These are phyloP conservation scores for Chlorella ohadii DNA, from an alignment of 139 green algal species.

Conservation along the genomic window DNA sequence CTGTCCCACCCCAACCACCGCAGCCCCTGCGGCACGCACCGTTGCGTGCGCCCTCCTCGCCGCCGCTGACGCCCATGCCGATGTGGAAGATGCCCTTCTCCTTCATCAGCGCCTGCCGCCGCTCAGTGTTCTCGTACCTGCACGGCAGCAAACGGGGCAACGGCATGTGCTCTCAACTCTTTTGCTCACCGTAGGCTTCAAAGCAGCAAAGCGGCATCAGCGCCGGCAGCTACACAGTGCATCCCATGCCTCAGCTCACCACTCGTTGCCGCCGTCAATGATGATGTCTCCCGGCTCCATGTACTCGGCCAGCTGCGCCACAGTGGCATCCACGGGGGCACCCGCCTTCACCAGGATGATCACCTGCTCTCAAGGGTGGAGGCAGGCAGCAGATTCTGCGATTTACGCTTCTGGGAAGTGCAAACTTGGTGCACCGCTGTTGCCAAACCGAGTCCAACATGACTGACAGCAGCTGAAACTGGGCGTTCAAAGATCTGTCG, in stretches of 20 bases:
- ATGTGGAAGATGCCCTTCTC: conserved; percentile 94
- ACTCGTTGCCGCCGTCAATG: conserved; percentile 98
- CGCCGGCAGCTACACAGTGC: neutral
- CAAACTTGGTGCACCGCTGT: too few species aligned
- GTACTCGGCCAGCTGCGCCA: conserved; percentile 84
- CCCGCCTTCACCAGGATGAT: conserved; percentile 99
- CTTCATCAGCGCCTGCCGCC: conserved; percentile 73
- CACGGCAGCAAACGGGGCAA: neutral
- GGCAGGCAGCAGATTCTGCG: neutral
- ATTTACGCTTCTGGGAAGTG: too few species aligned
- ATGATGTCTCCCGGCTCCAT: conserved; percentile 98
- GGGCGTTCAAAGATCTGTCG: too few species aligned
- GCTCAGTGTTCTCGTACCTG: conserved; percentile 98
- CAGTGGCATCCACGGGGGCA: conserved; percentile 94
- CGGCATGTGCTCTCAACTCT: neutral
- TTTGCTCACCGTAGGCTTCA: too few species aligned
- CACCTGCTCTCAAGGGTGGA: conserved; percentile 71
- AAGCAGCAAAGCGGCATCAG: neutral
- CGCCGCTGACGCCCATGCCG: conserved; percentile 98
- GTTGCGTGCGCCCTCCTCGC: conserved; percentile 96
- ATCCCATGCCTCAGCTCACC: too few species aligned
- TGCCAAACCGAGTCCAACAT: too few species aligned
- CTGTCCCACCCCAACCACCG: too few species aligned
- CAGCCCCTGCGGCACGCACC: too few species aligned
- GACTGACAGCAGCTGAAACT: too few species aligned